Percentiles rank a stretch among this genome's conserved stretches.
Evolutionary conservation across 352 stramenopile genomes (phyloP).

Genomic region (Ophiocytium majus): DNA sequence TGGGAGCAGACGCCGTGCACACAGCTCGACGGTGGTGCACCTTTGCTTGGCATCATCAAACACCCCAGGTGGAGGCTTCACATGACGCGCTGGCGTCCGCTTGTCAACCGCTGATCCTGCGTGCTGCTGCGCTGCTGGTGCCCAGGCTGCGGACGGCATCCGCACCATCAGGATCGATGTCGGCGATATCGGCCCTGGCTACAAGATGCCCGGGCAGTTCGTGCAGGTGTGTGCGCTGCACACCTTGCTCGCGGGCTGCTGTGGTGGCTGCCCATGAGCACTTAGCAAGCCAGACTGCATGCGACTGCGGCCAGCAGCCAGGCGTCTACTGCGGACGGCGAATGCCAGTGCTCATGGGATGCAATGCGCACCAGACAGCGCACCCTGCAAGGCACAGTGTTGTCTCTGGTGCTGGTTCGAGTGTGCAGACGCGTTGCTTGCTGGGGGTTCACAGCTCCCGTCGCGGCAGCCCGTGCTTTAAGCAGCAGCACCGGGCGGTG

Average conservation of each 20-base stretch:
- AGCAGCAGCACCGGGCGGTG: not conserved
- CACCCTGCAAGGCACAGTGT: not conserved
- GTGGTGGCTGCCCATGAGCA: not conserved
- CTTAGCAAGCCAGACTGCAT: too few relatives aligned
- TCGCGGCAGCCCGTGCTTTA: too few relatives aligned
- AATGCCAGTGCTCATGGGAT: not conserved
- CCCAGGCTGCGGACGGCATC: slow-evolving; percentile 32
- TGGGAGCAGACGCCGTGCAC: too few relatives aligned
- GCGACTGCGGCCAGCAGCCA: too few relatives aligned
- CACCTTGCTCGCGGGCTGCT: not conserved
- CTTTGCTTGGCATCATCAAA: not conserved
- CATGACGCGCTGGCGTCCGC: not conserved
- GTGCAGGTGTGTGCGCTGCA: slow-evolving; percentile 43
- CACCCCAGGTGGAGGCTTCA: not conserved
- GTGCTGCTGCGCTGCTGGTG: too few relatives aligned
- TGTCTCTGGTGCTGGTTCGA: not conserved
- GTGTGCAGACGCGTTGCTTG: not conserved
- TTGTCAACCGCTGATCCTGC: not conserved
- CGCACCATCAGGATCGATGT: slow-evolving; percentile 39
- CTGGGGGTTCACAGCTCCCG: too few relatives aligned
- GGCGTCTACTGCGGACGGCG: too few relatives aligned
- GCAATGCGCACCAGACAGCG: not conserved
- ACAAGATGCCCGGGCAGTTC: slow-evolving; percentile 49
- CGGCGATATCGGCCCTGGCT: slow-evolving; percentile 37
- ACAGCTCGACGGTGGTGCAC: not conserved